A percentile compares a stretch with the other conserved stretches of the same genome.
Evolutionary conservation across 202 grass and related monocot species (phyloP).

Genomic region (Schoenoplectus triqueter): DNA sequence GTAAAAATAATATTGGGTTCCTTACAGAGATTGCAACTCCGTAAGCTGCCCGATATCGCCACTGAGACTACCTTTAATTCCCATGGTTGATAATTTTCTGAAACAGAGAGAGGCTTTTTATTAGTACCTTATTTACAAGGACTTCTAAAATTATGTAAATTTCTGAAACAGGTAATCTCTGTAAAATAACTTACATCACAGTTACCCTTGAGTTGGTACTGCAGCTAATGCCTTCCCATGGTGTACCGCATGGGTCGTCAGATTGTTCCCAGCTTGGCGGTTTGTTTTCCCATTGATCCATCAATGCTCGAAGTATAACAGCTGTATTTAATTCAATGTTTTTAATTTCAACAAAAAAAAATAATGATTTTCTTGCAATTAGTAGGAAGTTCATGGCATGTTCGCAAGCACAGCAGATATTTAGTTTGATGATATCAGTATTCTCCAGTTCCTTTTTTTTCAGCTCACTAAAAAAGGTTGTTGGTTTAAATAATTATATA

Average conservation of each 20-base stretch:
- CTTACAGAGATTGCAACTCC: slow-evolving; percentile 78
- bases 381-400: no score
- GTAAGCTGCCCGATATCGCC: slow-evolving; percentile 78
- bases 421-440: no score
- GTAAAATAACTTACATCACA: slow-evolving; percentile 53
- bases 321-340: slow-evolving; percentile 46
- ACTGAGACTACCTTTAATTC: slow-evolving; percentile 63
- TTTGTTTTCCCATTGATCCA: slow-evolving; percentile 70
- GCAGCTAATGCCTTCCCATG: slow-evolving; percentile 83
- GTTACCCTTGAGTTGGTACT: slow-evolving; percentile 55
- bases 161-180: neutral
- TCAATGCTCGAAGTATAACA: slow-evolving; percentile 61
- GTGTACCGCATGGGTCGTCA: slow-evolving; percentile 70
- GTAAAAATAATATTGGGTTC: slow-evolving; percentile 13
- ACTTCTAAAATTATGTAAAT: neutral
- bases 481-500: no score
- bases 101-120: slow-evolving; percentile 27
- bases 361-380: no score
- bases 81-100: slow-evolving; percentile 91
- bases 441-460: no score
- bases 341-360: neutral
- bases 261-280: slow-evolving; percentile 77
- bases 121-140: neutral
- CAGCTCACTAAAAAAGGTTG: no score
- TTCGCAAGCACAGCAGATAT: no score